Evolutionary conservation across 345 rosid species (phyloP).

Genomic region (Salix purpurea): DNA sequence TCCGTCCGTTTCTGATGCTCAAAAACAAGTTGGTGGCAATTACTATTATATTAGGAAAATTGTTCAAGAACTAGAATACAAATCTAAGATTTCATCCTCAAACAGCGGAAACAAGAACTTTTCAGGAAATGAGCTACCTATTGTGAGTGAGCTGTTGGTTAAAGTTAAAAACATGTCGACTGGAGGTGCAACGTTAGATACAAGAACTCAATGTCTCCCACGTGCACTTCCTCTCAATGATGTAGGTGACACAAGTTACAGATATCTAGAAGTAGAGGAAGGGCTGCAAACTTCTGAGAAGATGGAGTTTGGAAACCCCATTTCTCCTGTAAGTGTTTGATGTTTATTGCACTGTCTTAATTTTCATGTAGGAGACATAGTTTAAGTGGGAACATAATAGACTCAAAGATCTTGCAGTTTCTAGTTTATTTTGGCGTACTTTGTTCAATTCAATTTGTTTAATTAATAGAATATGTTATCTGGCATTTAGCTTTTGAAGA

Average conservation of each 20-base stretch:
- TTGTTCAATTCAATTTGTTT: too few relatives aligned
- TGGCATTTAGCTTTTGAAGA: too few relatives aligned
- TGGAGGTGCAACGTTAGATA: not conserved
- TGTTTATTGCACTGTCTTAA: too few relatives aligned
- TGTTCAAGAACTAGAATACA: slow-evolving; percentile 33
- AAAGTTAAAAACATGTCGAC: slow-evolving; percentile 4
- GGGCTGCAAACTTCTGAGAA: slow-evolving; percentile 1
- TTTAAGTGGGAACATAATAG: not conserved
- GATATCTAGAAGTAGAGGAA: slow-evolving; percentile 15
- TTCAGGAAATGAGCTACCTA: not conserved
- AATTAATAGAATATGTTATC: too few relatives aligned
- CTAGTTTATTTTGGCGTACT: too few relatives aligned
- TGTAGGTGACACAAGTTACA: slow-evolving; percentile 14
- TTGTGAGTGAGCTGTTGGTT: slow-evolving; percentile 2
- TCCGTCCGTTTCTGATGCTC: slow-evolving; percentile 22
- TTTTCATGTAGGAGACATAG: not conserved
- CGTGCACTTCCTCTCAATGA: not conserved
- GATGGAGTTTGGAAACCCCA: not conserved
- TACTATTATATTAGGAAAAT: slow-evolving; percentile 28
- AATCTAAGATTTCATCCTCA: slow-evolving; percentile 21
- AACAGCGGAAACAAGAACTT: slow-evolving; percentile 1
- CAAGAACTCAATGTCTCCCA: too few relatives aligned
- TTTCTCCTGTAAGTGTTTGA: too few relatives aligned
- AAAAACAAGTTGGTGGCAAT: slow-evolving; percentile 39
- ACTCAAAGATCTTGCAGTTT: too few relatives aligned